A percentile compares a stretch with the other conserved stretches of the same genome.
These are phyloP conservation scores for Magnaporthiopsis poae DNA, from an alignment of 2,329 filamentous ascomycete genomes.

Conservation along the genomic window DNA sequence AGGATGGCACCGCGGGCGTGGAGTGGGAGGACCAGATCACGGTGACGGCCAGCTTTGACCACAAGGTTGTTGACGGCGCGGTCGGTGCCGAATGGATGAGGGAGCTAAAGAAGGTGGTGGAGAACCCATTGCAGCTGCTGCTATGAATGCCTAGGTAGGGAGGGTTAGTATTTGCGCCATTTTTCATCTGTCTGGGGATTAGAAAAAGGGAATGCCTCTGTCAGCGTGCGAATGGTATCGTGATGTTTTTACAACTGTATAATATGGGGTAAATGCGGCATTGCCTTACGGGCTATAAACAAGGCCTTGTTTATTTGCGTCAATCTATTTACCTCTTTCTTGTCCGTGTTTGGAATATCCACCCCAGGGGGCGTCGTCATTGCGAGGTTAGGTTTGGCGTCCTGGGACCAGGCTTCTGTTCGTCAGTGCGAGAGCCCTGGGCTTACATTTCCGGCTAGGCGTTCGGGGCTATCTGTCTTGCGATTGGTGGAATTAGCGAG, in stretches of 20 bases:
- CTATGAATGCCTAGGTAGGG: conserved; percentile 41
- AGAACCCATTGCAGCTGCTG: conserved; percentile 92
- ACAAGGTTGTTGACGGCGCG: conserved; percentile 95
- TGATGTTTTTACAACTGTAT: conserved; percentile 6
- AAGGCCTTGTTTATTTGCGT: neutral
- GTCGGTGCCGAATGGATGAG: conserved; percentile 94
- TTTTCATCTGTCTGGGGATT: neutral
- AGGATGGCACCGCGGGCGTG: conserved; percentile 64
- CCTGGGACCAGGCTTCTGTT: too few relatives aligned
- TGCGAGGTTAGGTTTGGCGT: too few relatives aligned
- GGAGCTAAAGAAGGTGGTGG: conserved; percentile 92
- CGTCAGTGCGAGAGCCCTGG: too few relatives aligned
- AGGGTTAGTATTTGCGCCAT: neutral
- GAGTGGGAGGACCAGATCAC: conserved; percentile 97
- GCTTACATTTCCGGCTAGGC: too few relatives aligned
- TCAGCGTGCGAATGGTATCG: conserved; percentile 1
- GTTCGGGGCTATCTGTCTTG: neutral
- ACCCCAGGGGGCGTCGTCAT: too few relatives aligned
- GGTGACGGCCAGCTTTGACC: conserved; percentile 92
- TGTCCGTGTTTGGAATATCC: neutral
- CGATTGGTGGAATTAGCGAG: neutral
- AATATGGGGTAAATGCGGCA: conserved; percentile 6
- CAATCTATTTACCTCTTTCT: neutral
- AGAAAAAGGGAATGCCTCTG: neutral
- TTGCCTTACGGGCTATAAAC: neutral